These are phyloP conservation scores for Scedosporium minutisporum DNA, from an alignment of 2,329 filamentous ascomycete species.

Conservation along the genomic window DNA sequence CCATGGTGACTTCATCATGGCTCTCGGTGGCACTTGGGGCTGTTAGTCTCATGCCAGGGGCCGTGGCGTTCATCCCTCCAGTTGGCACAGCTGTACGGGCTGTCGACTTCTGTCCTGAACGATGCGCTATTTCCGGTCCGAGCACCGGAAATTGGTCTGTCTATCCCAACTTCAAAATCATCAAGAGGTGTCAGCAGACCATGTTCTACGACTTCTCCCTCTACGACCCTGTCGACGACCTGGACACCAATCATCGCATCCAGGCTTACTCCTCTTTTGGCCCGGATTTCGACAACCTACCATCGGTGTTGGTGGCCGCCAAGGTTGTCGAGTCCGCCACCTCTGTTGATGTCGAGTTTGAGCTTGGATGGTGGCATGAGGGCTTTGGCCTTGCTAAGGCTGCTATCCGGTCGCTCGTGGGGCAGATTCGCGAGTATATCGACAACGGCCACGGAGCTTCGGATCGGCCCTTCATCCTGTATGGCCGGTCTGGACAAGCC, in stretches of 20 bases:
- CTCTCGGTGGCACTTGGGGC: background rate
- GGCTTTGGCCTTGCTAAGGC: conserved; percentile 12
- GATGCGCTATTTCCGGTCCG: conserved; percentile 14
- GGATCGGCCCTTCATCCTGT: conserved; percentile 18
- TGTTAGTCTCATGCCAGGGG: background rate
- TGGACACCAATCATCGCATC: conserved; percentile 18
- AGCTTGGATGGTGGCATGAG: conserved; percentile 19
- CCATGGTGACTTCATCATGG: background rate
- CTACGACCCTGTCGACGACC: conserved; percentile 22
- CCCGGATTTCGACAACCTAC: conserved; percentile 10
- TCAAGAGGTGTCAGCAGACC: conserved; percentile 18
- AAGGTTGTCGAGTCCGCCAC: conserved; percentile 5
- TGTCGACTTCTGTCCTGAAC: conserved; percentile 11
- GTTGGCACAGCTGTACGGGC: background rate
- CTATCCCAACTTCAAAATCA: conserved; percentile 16
- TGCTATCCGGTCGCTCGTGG: conserved; percentile 15
- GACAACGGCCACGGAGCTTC: conserved; percentile 14
- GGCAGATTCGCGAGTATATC: conserved; percentile 20
- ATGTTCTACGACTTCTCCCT: conserved; percentile 25
- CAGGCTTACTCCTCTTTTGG: conserved; percentile 17
- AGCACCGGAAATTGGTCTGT: conserved; percentile 16
- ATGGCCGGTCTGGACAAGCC: conserved; percentile 18
- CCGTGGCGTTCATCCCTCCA: background rate
- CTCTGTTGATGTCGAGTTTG: conserved; percentile 11
- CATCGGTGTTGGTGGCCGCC: conserved; percentile 4